Conservation (phyloP, 176 grass and related monocot species). For the Zea luxurians region DNA sequence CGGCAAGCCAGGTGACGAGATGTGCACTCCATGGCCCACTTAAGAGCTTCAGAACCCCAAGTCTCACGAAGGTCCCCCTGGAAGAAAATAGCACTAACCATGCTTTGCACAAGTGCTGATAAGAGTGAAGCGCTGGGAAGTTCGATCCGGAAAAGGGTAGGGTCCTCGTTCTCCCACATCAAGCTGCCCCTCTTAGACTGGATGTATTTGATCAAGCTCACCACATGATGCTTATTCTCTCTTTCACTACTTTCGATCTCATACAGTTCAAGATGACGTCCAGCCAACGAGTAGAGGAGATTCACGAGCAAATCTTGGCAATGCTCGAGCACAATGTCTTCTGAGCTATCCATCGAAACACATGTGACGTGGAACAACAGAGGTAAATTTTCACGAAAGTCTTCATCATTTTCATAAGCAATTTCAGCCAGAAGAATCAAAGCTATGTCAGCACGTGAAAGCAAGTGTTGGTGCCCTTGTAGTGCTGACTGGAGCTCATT, state of each 20-base stretch:
- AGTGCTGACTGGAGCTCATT: conserved; percentile 95
- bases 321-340: conserved; percentile 97
- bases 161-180: conserved; percentile 99
- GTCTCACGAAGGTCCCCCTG: conserved; percentile 96
- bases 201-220: conserved; percentile 96
- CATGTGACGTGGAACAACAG: conserved; percentile 95
- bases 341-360: conserved; percentile 98
- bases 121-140: conserved; percentile 80
- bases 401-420: conserved; percentile 96
- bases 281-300: conserved; percentile 93
- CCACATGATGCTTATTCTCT: conserved; percentile 96
- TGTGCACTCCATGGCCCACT: conserved; percentile 98
- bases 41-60: conserved; percentile 94
- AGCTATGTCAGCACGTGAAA: conserved; percentile 97
- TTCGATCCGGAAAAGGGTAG: conserved; percentile 71
- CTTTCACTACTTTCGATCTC: conserved; percentile 86
- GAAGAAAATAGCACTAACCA: conserved; percentile 98
- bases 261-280: conserved; percentile 88
- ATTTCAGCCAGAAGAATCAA: conserved; percentile 98
- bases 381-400: conserved; percentile 95
- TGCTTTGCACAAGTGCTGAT: conserved; percentile 90
- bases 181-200: conserved; percentile 95
- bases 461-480: conserved; percentile 91
- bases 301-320: conserved; percentile 98
- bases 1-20: conserved; percentile 86